Conservation (phyloP, 345 rosid species). For the Dimocarpus longan region DNA sequence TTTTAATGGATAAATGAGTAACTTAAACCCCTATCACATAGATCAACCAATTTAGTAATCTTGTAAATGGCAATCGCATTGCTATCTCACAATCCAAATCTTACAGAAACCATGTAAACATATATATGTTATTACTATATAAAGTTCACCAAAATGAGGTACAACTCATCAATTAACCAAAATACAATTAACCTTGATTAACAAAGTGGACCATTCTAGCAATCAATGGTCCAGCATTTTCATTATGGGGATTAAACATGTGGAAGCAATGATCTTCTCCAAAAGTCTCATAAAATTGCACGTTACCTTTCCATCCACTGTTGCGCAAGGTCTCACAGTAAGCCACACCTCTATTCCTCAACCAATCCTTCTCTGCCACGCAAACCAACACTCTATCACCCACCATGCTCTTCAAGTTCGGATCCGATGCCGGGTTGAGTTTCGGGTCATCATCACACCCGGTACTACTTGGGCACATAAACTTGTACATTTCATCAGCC, state of each 20-base stretch:
- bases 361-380: slow-evolving; percentile 43
- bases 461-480: slow-evolving; percentile 38
- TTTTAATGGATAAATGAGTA: too few species aligned
- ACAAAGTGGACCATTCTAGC: slow-evolving; percentile 21
- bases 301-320: slow-evolving; percentile 42
- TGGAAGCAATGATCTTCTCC: slow-evolving; percentile 37
- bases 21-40: too few species aligned
- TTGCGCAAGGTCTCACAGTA: slow-evolving; percentile 35
- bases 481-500: slow-evolving; percentile 31
- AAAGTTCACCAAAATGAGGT: too few species aligned
- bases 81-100: too few species aligned
- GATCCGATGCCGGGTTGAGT: slow-evolving; percentile 33
- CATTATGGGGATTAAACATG: not conserved
- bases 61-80: too few species aligned
- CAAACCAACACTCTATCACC: slow-evolving; percentile 44
- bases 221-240: not conserved
- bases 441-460: slow-evolving; percentile 40
- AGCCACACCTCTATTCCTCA: slow-evolving; percentile 30
- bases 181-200: slow-evolving; percentile 7
- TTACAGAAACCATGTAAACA: too few species aligned
- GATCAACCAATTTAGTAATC: too few species aligned
- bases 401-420: slow-evolving; percentile 32
- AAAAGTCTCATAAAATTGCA: slow-evolving; percentile 22
- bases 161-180: not conserved
- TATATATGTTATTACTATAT: too few species aligned